Base-by-base conservation (phyloP, 345 rosid genomes). In the Eucalyptus leucophloia region DNA sequence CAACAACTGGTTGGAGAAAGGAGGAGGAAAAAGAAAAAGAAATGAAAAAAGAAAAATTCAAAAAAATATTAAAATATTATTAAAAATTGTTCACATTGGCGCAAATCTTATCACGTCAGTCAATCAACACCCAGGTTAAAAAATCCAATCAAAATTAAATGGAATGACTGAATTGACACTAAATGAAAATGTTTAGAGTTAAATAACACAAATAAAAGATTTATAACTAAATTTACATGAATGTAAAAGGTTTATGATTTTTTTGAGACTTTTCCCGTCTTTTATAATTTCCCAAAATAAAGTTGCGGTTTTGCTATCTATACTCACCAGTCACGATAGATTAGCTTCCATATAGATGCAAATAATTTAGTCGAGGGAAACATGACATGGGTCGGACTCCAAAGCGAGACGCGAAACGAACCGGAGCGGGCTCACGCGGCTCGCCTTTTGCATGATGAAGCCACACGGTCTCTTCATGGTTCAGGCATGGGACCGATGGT, bases 121-220 rank as follows among this genome's bases (percentile, higher is more conserved):
- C 0, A 5, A 53, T 2, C 2, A 21, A 8, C 0, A 3, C 11
- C 0, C 5, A 19, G n/a, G n/a, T n/a, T n/a, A n/a, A n/a, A 53
- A 53, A 21, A 21, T 21, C 11, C 5, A 53, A 53, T 1, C 1
- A 21, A 53, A 53, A 53, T 53, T 19, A 53, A 0, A 0, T 21
- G 2, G 5, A 53, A 53, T 4, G 3, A 21, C 11, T 53, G 10
- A 53, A 53, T 53, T 53, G 2, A 0, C 1, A 53, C 0, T 8
- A 19, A 53, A 53, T 19, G 2, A 53, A 53, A 53, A 53, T 53
- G 4, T 53, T 53, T 53, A 19, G 10, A 53, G 0, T 53, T 53
- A 53, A 53, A 21, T 53, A 19, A 1, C 10, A 53, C 26, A 1
- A 53, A 53, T 53, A 53, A 53, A 53, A 53, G 0, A 21, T 53